Evolutionary conservation across 2,329 filamentous ascomycete genomes (phyloP), one percentile per base, ranked within the genome.

Genomic region (Didymella arachidicola): DNA sequence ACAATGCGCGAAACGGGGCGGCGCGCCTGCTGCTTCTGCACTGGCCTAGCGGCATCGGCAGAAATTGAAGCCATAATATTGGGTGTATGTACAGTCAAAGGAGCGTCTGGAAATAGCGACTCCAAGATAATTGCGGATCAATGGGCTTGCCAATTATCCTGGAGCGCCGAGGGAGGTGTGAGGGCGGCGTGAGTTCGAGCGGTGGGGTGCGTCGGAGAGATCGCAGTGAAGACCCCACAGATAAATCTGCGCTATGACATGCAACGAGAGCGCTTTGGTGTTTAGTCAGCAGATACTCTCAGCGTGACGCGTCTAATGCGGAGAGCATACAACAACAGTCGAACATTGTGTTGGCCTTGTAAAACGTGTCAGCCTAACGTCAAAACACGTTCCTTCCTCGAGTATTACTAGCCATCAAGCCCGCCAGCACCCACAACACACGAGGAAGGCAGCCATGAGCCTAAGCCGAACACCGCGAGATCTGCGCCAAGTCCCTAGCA

Each of bases 61-160:
- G 61, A 60, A 30, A 59, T 61, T 39, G 71, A 63, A 27, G 73
- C 64, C 72, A 75, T 76, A 65, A 59, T 62, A 64, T 38, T 53
- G 47, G 39, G 36, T 10, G 29, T 42, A 30, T 22, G 43, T 18
- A 29, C 46, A 49, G 43, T 32, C 34, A 22, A 60, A 44, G 46
- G 45, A 57, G 61, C 57, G 59, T 62, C 52, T 46, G 25, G 43
- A 39, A 46, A 39, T 60, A 75, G 76, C 75, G 73, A 72, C 75
- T 78, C 76, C 76, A 78, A 75, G 75, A 75, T 76, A 78, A 77
- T 75, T 76, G 73, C 67, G 69, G 61, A 59, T 52, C 59, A 57
- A 52, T 41, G 46, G 51, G 59, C 41, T 64, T 69, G 71, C 66
- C 75, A 77, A 78, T 77, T 78, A 77, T 73, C 76, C 74, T 78